Base-by-base conservation (phyloP, 108 stramenopile species). In the Fragilaria radians region DNA sequence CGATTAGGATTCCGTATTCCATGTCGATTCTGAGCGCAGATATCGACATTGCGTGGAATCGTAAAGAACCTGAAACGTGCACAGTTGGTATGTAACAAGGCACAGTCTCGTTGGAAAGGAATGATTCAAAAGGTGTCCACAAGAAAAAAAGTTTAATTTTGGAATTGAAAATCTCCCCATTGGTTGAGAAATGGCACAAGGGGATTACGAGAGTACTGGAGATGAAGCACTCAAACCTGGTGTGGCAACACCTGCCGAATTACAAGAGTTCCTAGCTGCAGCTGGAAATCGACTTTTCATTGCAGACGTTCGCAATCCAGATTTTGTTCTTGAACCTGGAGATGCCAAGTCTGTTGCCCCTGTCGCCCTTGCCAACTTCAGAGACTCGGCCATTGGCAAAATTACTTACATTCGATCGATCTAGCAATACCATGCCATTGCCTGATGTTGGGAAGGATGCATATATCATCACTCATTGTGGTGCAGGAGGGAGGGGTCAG, bases 381-480 rank as follows among this genome's bases (percentile, higher is more conserved):
- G 2, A 19, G 22, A 22, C 47, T 2, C 80, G 91, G 24, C 86
- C 88, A 1, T 34, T 71, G 48, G 88, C 81, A 1, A 32, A 80
- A 5, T 67, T 79, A 72, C 61, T 89, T 52, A 66, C 85, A 25
- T 93, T 75, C 73, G 82, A 81, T 66, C 72, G 86, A 11, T 64
- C 66, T 7, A 76, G 48, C 11, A 63, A 79, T 11, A 56, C 68
- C 1, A 88, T 93, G 86, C 85, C 84, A 22, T 52, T 88, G 5
- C 82, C 82, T 19, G 47, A 67, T 21, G 68, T 63, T 4, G 75
- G 60, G 9, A 84, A 77, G 72, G 82, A 86, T 61, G 84, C 88
- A 2, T 84, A 85, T 14, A 88, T 93, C 33, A 89, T 93, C 61
- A 90, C 92, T 7, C 92, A 93, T 68, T 93, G 92, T 65, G 92